Base-by-base conservation (phyloP, 345 rosid genomes). In the Camelina laxa region DNA sequence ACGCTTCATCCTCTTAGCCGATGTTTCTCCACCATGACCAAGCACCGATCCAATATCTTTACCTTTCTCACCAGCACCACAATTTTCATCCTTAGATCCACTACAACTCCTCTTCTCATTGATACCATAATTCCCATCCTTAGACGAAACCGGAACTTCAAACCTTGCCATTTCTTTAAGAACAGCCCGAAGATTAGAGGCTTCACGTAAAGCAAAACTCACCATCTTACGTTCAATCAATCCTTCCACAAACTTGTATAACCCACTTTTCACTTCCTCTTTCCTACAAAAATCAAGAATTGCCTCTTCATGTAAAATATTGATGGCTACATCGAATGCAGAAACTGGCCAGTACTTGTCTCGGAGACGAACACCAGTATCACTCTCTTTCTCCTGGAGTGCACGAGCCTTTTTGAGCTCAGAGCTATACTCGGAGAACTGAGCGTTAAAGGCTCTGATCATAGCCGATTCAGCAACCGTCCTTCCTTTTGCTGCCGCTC, bases 201-300 rank as follows among this genome's bases (percentile, higher is more conserved):
- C 35, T 31, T 57, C 56, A 0, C 56, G 56, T 57, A 44, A 9
- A 13, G 65, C 33, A 1, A 7, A 44, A 31, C 11, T 45, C 45
- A 0, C n/a, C n/a, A 9, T 58, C 57, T 70, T 59, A 58, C 65
- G 36, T 35, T 33, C 48, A 44, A 69, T 33, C n/a, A 58, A 9
- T 31, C 57, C 57, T 33, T 70, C 57, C 4, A 70, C 65, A 59
- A 31, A 70, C 66, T 70, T 42, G 30, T 4, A 56, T 0, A 45
- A 70, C 57, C 55, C 65, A 58, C 2, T 2, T 21, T 45, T 58
- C 65, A 58, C 74, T 19, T 9, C 54, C 22, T 39, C 17, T 17
- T 69, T 56, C 63, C 13, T 69, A 69, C 73, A 69, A 69, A 16
- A 68, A 7, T 56, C 62, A 68, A 68, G 62, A 54, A 68, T 13